These are phyloP conservation scores for Mitragyna speciosa DNA, from an alignment of 257 asterid species.

Conservation along the genomic window DNA sequence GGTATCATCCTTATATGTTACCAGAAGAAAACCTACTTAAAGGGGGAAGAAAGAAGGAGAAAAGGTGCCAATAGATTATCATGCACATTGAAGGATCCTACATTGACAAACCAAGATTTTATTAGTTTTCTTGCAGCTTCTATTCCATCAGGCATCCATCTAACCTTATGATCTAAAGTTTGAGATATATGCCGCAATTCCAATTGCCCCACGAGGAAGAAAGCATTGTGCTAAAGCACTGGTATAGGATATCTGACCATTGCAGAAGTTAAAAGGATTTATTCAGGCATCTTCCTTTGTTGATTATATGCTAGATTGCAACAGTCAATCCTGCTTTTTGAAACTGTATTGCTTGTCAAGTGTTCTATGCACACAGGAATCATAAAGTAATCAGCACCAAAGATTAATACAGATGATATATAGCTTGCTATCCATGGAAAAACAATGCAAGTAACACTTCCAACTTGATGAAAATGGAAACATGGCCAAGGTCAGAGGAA, in stretches of 20 bases:
- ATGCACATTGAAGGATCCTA: background rate
- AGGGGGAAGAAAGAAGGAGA: background rate
- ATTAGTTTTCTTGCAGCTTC: background rate
- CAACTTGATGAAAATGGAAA: background rate
- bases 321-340: background rate
- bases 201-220: background rate
- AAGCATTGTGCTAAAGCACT: background rate
- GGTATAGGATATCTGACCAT: background rate
- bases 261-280: conserved; percentile 12
- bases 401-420: no score
- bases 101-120: background rate
- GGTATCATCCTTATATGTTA: background rate
- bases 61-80: background rate
- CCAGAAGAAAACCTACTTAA: background rate
- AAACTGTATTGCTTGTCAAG: background rate
- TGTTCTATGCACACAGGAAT: background rate
- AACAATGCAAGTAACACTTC: background rate
- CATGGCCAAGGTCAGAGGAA: background rate
- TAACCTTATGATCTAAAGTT: background rate
- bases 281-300: conserved; percentile 2
- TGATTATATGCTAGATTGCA: background rate
- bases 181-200: background rate
- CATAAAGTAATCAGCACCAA: background rate
- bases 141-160: background rate
- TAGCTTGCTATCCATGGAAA: background rate